Conservation (phyloP, 2,329 filamentous ascomycete genomes). For the Hypomyces rosellus region DNA sequence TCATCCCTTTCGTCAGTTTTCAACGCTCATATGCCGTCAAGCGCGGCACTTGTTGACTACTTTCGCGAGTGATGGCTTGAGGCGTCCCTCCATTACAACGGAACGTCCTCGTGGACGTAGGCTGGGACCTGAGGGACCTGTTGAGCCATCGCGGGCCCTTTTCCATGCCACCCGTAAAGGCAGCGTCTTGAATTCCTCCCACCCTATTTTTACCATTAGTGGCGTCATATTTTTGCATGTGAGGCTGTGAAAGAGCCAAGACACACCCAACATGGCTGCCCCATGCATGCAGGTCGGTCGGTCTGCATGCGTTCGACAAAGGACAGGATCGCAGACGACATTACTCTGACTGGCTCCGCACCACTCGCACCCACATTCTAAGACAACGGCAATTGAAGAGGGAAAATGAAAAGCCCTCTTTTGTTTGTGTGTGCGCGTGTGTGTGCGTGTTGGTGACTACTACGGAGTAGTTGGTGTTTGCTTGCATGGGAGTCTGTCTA, state of each 20-base stretch:
- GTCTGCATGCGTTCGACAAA: neutral
- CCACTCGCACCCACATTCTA: neutral
- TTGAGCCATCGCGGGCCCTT: too few relatives aligned
- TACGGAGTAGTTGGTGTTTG: constrained; percentile 2
- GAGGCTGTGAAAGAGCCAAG: constrained; percentile 3
- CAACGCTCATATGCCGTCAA: too few relatives aligned
- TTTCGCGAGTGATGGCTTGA: too few relatives aligned
- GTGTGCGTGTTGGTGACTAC: constrained; percentile 3
- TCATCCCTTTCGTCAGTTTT: too few relatives aligned
- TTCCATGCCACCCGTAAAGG: too few relatives aligned
- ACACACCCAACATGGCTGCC: neutral
- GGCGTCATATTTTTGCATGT: constrained; percentile 6
- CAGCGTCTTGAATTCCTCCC: too few relatives aligned
- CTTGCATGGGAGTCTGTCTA: constrained; percentile 4
- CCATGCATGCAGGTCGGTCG: neutral
- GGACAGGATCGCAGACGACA: neutral
- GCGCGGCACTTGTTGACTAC: too few relatives aligned
- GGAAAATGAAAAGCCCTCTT: neutral
- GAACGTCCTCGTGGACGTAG: too few relatives aligned
- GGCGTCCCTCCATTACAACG: too few relatives aligned
- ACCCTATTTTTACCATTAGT: neutral
- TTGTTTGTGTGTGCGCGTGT: too few relatives aligned
- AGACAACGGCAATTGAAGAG: constrained; percentile 10
- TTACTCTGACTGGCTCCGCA: neutral
- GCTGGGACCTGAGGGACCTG: too few relatives aligned